Base-by-base conservation (phyloP, 108 stramenopile genomes). In the Schizochytrium sp. region DNA sequence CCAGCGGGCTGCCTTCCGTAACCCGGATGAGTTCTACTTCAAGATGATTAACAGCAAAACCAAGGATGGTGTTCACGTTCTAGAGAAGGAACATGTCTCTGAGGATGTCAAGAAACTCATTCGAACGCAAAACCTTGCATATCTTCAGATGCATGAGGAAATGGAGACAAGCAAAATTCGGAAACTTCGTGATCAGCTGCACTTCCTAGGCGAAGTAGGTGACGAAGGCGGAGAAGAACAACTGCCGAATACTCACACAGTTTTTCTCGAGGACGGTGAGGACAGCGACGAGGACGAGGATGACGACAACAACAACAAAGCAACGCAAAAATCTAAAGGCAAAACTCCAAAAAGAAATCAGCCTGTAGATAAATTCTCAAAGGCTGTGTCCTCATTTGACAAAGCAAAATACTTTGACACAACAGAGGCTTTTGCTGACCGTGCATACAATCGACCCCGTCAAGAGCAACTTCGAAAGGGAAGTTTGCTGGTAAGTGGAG, bases 11-110 rank as follows among this genome's bases (percentile, higher is more conserved):
- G 88, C 95, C 41, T 94, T 97, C 94, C 92, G 96, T 76, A 99
- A 99, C 90, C 97, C 97, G 0, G 99, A 99, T 91, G 99, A 99
- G 94, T 99, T 98, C 91, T 99, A 99, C 92, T 97, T 98, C 93
- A 96, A 94, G n/a, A 99, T 99, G 99, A 89, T 96, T 83, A 95
- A 93, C 44, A 72, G 95, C 2, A 83, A 93, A 60, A 94, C 88
- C 13, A 89, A 93, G 90, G 92, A 88, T 15, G 92, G 95, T 87
- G 95, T 97, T 38, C 93, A 95, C 89, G 92, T 93, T 46, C 91
- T 94, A 61, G 89, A 93, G 41, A 94, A 92, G 91, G 93, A 93
- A 4, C 88, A 91, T 12, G 92, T 93, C 83, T 92, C 93, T 12
- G 72, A 92, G 58, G 88, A 94, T 69, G 89, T 92, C 44, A 92